Evolutionary conservation across 768 basidiomycete species (phyloP), one percentile per base, ranked within the genome.

Genomic region (Daedaleopsis nitida): DNA sequence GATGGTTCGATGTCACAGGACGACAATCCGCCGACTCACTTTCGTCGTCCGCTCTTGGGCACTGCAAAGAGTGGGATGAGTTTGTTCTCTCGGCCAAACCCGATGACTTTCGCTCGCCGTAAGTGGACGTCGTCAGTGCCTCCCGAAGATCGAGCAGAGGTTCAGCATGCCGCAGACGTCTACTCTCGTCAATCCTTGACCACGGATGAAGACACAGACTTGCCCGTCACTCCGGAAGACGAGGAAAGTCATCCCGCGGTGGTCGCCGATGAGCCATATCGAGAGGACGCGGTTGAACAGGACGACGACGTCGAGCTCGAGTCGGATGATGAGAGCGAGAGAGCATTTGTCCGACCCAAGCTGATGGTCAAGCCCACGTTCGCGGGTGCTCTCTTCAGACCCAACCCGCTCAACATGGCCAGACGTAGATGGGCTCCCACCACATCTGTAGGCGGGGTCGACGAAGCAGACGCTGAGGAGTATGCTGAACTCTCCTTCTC

Each of bases 31-130:
- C 65, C 67, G 35, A 21, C 44, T 42, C 43, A 49, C 43, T 65
- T 59, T 53, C 56, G 64, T 42, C 65, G 66, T 14, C 57, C 58
- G 9, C 47, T 56, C 10, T 17, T 63, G 60, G 62, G 52, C 35
- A 21, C 51, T 43, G 34, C 59, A 4, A 70, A 42, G 60, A 62
- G 51, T 38, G 60, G 66, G 37, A 37, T 42, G 23, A 48, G 64
- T 48, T 59, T 70, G 51, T 55, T 70, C 38, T 55, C 64, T 60
- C 64, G 69, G 17, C 74, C 74, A 17, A 75, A 75, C 54, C 74
- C 74, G 10, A 68, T 70, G 51, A 66, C 70, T 5, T 74, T 72
- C 52, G 74, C 74, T 32, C 73, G 74, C 54, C 72, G 72, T 34
- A 74, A 70, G 57, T 74, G 73, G 73, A 69, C 66, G 16, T 59